Percentiles rank a stretch among this genome's conserved stretches.
These are phyloP conservation scores for Chaetomium cochliodes DNA, from an alignment of 495 filamentous ascomycete genomes.

Conservation along the genomic window DNA sequence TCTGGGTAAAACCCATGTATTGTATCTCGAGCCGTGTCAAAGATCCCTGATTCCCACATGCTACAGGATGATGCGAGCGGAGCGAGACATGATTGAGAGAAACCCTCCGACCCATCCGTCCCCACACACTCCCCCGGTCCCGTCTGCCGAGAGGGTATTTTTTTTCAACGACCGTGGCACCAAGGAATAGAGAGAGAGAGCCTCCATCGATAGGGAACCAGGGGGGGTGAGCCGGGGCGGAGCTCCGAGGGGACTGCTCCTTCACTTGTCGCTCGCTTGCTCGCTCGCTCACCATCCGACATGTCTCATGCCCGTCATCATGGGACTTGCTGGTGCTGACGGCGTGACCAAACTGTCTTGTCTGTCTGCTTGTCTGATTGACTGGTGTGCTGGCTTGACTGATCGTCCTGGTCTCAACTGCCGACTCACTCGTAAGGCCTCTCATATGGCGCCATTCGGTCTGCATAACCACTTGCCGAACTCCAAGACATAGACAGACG, in stretches of 20 bases:
- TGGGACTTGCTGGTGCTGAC: background rate
- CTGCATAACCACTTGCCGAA: too few species aligned
- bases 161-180: too few species aligned
- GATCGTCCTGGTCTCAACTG: background rate
- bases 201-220: background rate
- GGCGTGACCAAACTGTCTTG: background rate
- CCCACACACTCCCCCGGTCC: background rate
- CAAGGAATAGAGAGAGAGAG: background rate
- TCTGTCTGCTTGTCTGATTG: too few species aligned
- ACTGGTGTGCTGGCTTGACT: background rate
- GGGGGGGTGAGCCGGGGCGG: background rate
- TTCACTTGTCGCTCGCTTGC: too few species aligned
- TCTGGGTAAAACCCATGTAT: background rate
- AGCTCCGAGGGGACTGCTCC: background rate
- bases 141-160: background rate
- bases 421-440: background rate
- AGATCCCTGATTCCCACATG: background rate
- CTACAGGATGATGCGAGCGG: background rate
- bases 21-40: background rate
- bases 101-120: background rate
- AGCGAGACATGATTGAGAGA: conserved; percentile 3
- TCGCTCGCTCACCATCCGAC: background rate
- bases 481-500: background rate
- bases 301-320: conserved; percentile 7
- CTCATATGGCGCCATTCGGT: background rate